Base-by-base conservation (phyloP, 2,329 filamentous ascomycete species). In the Talaromyces sp. region DNA sequence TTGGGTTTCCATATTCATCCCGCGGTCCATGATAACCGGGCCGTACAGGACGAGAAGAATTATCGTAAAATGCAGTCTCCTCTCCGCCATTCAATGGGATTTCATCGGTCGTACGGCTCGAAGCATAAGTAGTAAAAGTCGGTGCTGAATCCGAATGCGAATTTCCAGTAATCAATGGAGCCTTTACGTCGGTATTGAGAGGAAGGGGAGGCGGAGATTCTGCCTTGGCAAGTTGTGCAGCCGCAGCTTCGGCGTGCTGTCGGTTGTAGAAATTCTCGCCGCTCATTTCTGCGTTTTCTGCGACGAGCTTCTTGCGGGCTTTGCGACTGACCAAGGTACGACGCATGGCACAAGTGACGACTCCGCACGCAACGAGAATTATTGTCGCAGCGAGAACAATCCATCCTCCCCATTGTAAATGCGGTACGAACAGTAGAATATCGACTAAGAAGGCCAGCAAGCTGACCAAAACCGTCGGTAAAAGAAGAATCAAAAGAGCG, bases 211-310 rank as follows among this genome's bases (percentile, higher is more conserved):
- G 83, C 31, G 84, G 83, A 47, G 82, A 83, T 66, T 86, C 84
- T 5, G 83, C 82, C 69, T 81, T 74, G 35, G 65, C 63, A 22
- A 71, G 31, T 52, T 71, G 72, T 48, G 73, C 66, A 57, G 72
- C 68, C 19, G 73, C 68, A 37, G 76, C 71, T 35, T 74, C 71
- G 22, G 76, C 76, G 70, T 78, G 75, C 70, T 84, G 79, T 66
- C 89, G 85, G 72, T 89, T 90, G 78, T 96, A 97, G 76, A 90
- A 97, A 74, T 93, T 95, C 72, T 95, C 88, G 33, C 94, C 94
- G 75, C 91, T 98, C 93, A 98, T 98, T 75, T 98, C 93, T 8
- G 93, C 92, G 75, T 98, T 97, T 77, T 96, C 91, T 2, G 88
- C 92, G 74, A 98, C 96, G 54, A 92, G 87, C 82, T 89, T 92